Percentiles rank a stretch among this genome's conserved stretches.
These are phyloP conservation scores for Lentinula sp. DNA, from an alignment of 768 basidiomycete genomes.

Conservation along the genomic window DNA sequence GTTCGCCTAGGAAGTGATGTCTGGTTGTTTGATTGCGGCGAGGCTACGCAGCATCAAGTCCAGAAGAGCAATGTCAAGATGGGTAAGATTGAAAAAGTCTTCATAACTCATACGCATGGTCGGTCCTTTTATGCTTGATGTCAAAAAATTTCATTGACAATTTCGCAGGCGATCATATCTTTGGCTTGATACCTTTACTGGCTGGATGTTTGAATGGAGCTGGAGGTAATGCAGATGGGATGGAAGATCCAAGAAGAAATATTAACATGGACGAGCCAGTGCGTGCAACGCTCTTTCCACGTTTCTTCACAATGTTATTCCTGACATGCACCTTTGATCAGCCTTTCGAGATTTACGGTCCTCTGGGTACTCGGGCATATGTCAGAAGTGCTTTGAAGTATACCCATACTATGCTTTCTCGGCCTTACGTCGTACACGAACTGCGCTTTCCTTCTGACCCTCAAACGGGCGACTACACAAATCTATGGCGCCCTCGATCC, in stretches of 20 bases:
- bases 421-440: constrained; percentile 79
- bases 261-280: constrained; percentile 29
- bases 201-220: constrained; percentile 69
- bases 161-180: constrained; percentile 69
- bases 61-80: constrained; percentile 71
- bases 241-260: constrained; percentile 51
- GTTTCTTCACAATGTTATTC: not conserved
- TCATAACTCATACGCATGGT: constrained; percentile 91
- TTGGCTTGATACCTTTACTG: constrained; percentile 66
- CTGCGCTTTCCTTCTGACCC: constrained; percentile 62
- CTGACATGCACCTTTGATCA: constrained; percentile 17
- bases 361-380: constrained; percentile 76
- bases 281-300: constrained; percentile 11
- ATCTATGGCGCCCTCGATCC: constrained; percentile 37
- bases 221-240: constrained; percentile 54
- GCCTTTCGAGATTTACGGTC: constrained; percentile 83
- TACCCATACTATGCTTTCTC: constrained; percentile 61
- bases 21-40: constrained; percentile 85
- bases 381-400: constrained; percentile 61
- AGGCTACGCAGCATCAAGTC: constrained; percentile 74
- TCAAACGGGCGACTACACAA: constrained; percentile 38
- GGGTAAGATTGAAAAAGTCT: constrained; percentile 76
- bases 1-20: constrained; percentile 62
- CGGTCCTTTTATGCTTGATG: constrained; percentile 7
- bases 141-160: not conserved